Evolutionary conservation across 2,329 filamentous ascomycete genomes (phyloP).

Genomic region (Aureobasidium sp.): DNA sequence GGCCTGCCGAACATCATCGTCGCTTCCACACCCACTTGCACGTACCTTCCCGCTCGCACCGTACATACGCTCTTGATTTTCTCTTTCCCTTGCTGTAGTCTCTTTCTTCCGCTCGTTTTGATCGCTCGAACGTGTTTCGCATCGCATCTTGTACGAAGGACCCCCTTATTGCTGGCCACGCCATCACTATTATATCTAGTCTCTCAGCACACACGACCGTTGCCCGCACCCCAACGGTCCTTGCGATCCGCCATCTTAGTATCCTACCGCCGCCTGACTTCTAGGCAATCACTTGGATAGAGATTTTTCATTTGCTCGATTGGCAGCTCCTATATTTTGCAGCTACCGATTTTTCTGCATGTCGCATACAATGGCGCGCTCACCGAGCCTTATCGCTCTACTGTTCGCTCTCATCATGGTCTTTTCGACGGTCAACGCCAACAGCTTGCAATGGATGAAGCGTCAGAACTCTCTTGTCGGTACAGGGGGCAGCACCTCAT

Average conservation of each 20-base stretch:
- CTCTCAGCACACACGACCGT: constrained; percentile 5
- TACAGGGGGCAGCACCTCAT: constrained; percentile 21
- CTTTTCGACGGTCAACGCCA: constrained; percentile 27
- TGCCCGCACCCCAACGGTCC: not conserved
- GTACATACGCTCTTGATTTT: constrained; percentile 8
- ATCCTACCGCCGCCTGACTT: not conserved
- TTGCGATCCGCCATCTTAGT: constrained; percentile 5
- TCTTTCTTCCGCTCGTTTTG: constrained; percentile 5
- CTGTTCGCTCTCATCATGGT: constrained; percentile 27
- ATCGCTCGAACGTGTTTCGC: not conserved
- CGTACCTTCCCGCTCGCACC: not conserved
- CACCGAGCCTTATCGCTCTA: constrained; percentile 17
- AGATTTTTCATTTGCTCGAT: constrained; percentile 2
- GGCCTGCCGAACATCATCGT: constrained; percentile 3
- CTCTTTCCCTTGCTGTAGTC: not conserved
- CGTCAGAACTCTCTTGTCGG: constrained; percentile 28
- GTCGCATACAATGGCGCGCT: constrained; percentile 11
- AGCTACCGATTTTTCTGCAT: constrained; percentile 7
- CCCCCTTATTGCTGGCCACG: constrained; percentile 2
- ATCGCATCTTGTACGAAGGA: not conserved
- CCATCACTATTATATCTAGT: not conserved
- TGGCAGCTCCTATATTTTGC: constrained; percentile 2
- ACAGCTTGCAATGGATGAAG: constrained; percentile 28
- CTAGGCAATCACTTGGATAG: constrained; percentile 3
- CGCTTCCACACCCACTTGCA: not conserved